Conservation (phyloP, 352 stramenopile genomes). For the Paralagenidium karlingii region DNA sequence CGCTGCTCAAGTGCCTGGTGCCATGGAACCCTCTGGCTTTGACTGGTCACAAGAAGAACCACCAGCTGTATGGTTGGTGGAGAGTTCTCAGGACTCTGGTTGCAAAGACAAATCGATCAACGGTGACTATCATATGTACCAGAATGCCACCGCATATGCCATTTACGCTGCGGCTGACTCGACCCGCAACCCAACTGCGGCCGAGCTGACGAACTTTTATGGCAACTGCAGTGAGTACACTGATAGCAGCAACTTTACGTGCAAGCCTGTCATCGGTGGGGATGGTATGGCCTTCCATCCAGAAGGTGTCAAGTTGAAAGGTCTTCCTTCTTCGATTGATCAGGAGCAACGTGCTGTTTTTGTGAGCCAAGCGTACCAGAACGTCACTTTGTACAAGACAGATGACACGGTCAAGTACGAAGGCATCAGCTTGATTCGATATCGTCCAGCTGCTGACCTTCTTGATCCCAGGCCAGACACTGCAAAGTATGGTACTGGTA, state of each 20-base stretch:
- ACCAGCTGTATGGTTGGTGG: constrained; percentile 14
- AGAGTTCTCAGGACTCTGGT: constrained; percentile 47
- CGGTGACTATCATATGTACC: constrained; percentile 51
- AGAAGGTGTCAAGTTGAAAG: constrained; percentile 25
- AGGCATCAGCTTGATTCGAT: constrained; percentile 37
- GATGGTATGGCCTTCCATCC: constrained; percentile 28
- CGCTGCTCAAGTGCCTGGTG: constrained; percentile 39
- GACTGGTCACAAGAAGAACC: constrained; percentile 33
- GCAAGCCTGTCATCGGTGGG: constrained; percentile 28
- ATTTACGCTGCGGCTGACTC: constrained; percentile 37
- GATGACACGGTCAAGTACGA: constrained; percentile 24
- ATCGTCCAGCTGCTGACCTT: constrained; percentile 19
- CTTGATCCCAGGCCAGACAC: constrained; percentile 21
- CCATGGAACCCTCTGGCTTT: constrained; percentile 36
- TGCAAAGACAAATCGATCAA: constrained; percentile 47
- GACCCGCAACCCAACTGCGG: constrained; percentile 42
- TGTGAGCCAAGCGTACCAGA: constrained; percentile 19
- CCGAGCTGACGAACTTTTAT: constrained; percentile 47
- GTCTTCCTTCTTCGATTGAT: constrained; percentile 24
- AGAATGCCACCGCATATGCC: constrained; percentile 25
- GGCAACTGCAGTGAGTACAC: constrained; percentile 30
- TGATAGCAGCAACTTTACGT: constrained; percentile 37
- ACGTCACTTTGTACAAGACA: constrained; percentile 28
- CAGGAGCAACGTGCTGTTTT: not conserved
- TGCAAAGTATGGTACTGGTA: constrained; percentile 18